These are phyloP conservation scores for Ophiosphaerella herpotricha DNA, from an alignment of 2,329 filamentous ascomycete genomes.

Conservation along the genomic window DNA sequence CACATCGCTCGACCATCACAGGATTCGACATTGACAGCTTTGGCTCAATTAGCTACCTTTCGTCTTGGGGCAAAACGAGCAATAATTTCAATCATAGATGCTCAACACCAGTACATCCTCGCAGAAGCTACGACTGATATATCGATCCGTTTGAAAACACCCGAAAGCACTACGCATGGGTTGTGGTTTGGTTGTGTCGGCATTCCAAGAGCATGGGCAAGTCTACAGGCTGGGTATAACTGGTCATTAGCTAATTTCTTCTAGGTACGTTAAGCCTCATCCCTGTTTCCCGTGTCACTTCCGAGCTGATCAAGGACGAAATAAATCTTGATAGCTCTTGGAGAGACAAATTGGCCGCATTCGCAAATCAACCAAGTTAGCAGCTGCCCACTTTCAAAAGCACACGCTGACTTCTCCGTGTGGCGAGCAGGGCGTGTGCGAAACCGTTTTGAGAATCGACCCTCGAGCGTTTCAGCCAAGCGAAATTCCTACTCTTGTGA, in stretches of 20 bases:
- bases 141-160: slow-evolving; percentile 21
- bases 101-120: slow-evolving; percentile 41
- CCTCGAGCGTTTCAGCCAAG: neutral
- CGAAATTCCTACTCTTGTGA: neutral
- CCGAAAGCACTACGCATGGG: slow-evolving; percentile 6
- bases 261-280: neutral
- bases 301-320: neutral
- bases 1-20: slow-evolving; percentile 24
- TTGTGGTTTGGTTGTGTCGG: slow-evolving; percentile 40
- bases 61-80: slow-evolving; percentile 39
- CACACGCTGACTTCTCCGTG: neutral
- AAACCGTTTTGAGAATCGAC: slow-evolving; percentile 2
- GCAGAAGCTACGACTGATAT: slow-evolving; percentile 44
- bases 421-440: slow-evolving; percentile 1
- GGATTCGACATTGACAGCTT: slow-evolving; percentile 39
- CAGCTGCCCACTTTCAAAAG: neutral
- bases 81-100: slow-evolving; percentile 45
- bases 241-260: neutral
- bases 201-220: slow-evolving; percentile 29
- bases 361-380: neutral
- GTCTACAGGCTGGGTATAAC: neutral
- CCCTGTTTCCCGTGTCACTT: neutral
- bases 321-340: no score
- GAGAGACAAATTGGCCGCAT: no score
- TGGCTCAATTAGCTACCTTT: slow-evolving; percentile 43